Evolutionary conservation across 1,284 basidiomycete genomes (phyloP).

Genomic region (Austropuccinia psidii): DNA sequence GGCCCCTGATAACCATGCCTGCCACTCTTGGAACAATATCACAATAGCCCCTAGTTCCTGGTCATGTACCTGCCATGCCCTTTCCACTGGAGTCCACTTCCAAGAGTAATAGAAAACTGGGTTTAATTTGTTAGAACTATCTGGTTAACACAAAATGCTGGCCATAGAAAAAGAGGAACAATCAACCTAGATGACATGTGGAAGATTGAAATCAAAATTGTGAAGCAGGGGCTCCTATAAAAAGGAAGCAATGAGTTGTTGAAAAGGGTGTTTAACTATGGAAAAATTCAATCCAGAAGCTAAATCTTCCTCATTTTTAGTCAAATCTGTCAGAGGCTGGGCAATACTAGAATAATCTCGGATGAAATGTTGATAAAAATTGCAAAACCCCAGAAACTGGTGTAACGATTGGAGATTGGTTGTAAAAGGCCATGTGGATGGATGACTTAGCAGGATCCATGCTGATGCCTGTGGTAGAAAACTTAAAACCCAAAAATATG

Average conservation of each 20-base stretch:
- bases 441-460: background rate
- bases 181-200: conserved; percentile 45
- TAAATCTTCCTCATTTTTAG: conserved; percentile 6
- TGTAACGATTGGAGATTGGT: background rate
- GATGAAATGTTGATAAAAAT: background rate
- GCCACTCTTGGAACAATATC: background rate
- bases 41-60: background rate
- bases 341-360: background rate
- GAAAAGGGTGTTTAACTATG: background rate
- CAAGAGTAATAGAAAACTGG: conserved; percentile 25
- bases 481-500: background rate
- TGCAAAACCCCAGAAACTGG: background rate
- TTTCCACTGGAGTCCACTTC: conserved; percentile 18
- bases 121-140: conserved; percentile 4
- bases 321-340: background rate
- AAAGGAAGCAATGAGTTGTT: background rate
- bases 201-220: background rate
- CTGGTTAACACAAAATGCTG: conserved; percentile 32
- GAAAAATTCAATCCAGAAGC: no score
- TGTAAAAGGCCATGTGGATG: background rate
- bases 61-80: background rate
- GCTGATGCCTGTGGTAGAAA: background rate
- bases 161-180: conserved; percentile 37
- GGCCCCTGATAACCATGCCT: background rate
- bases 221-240: background rate